Percentiles rank a stretch among this genome's conserved stretches.
Conservation (phyloP, 179 eudicot species). For the Beta lomatogona region DNA sequence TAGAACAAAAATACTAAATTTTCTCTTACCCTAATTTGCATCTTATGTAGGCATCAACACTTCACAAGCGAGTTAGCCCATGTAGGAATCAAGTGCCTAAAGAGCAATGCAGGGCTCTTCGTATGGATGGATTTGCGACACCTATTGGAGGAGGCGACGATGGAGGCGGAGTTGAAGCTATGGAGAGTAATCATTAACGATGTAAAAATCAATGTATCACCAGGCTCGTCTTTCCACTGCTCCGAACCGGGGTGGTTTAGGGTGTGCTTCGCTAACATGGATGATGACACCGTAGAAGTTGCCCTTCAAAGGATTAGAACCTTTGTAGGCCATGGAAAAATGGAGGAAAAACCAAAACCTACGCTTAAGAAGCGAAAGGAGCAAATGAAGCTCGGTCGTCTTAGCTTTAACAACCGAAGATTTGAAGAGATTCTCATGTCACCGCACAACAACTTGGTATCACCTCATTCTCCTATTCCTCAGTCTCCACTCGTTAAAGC, state of each 20-base stretch:
- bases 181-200: conserved; percentile 64
- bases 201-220: conserved; percentile 84
- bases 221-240: conserved; percentile 82
- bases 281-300: conserved; percentile 48
- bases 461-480: conserved; percentile 59
- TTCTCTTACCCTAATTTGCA: background rate
- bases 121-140: conserved; percentile 80
- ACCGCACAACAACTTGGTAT: conserved; percentile 32
- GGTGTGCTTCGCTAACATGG: conserved; percentile 88
- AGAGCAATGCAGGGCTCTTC: conserved; percentile 69
- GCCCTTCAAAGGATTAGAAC: conserved; percentile 54
- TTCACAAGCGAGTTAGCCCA: conserved; percentile 54
- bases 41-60: conserved; percentile 38
- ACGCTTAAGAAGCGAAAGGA: conserved; percentile 37
- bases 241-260: conserved; percentile 89
- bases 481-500: conserved; percentile 66
- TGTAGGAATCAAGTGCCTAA: conserved; percentile 55
- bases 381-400: conserved; percentile 41
- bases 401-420: conserved; percentile 45
- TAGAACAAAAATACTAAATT: background rate
- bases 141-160: conserved; percentile 42
- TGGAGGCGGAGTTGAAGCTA: conserved; percentile 53
- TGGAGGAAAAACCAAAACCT: conserved; percentile 14
- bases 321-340: conserved; percentile 40
- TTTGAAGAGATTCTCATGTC: conserved; percentile 44